Evolutionary conservation across 148 eudicot species (phyloP).

Genomic region (Gaultheria prostrata): DNA sequence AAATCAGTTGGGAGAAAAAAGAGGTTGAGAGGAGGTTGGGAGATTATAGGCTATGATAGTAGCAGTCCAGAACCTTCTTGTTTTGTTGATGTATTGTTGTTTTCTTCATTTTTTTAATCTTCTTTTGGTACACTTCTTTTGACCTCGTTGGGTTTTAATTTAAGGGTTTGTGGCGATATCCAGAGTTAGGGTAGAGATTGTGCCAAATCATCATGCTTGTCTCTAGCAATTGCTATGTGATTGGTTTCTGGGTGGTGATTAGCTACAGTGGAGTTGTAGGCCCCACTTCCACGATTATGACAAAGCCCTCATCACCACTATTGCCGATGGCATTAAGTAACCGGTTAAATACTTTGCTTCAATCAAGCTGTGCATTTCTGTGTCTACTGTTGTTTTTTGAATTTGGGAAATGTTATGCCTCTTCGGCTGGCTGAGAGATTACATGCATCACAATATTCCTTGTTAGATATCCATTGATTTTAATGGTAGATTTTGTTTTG

Average conservation of each 20-base stretch:
- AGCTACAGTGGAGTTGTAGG: not conserved
- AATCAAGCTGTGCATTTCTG: not conserved
- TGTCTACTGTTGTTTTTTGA: not conserved
- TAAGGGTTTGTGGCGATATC: not conserved
- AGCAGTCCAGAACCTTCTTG: not conserved
- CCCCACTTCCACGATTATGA: not conserved
- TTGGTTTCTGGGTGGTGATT: not conserved
- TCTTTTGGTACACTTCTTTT: not conserved
- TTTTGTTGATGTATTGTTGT: not conserved
- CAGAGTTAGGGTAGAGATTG: not conserved
- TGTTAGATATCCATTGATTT: not conserved
- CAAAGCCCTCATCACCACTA: not conserved
- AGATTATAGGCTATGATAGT: not conserved
- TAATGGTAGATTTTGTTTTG: not conserved
- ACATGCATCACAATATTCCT: not conserved
- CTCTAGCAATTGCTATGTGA: not conserved
- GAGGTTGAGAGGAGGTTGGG: not conserved
- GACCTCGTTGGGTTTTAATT: not conserved
- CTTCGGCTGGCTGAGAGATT: not conserved
- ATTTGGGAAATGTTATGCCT: not conserved
- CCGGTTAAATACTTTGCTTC: slow-evolving; percentile 5
- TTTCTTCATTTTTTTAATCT: not conserved
- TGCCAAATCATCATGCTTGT: not conserved
- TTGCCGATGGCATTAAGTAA: not conserved
- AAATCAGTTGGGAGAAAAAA: too few species aligned